Percentiles rank a stretch among this genome's conserved stretches.
phyloP scores from a whole-genome alignment of 495 filamentous ascomycete genomes.

The Penicillium psychrofluorescens region DNA sequence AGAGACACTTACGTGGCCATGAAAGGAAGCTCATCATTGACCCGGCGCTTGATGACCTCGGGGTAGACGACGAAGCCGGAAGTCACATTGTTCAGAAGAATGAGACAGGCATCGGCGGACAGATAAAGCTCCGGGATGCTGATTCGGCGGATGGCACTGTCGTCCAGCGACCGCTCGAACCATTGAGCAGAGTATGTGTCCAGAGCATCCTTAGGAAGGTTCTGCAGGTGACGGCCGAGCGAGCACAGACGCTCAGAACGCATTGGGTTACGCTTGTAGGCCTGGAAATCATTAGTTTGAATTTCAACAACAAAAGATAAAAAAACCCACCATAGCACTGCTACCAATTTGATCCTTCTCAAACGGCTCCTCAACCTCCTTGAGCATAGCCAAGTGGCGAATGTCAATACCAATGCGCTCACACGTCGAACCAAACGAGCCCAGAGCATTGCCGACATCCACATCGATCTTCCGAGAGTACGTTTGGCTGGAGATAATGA shows the following conservation, averaged over 20 bases:
- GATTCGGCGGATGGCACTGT: slow-evolving; percentile 59
- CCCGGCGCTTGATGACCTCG: slow-evolving; percentile 57
- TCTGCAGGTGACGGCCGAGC: slow-evolving; percentile 62
- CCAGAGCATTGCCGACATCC: slow-evolving; percentile 70
- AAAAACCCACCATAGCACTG: slow-evolving; percentile 40
- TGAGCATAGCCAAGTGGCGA: slow-evolving; percentile 67
- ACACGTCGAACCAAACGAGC: slow-evolving; percentile 75
- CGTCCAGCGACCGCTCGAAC: slow-evolving; percentile 60
- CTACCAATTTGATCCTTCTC: slow-evolving; percentile 57
- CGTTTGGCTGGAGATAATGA: slow-evolving; percentile 72
- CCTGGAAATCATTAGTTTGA: slow-evolving; percentile 36
- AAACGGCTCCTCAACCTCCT: slow-evolving; percentile 90
- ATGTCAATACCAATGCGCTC: slow-evolving; percentile 70
- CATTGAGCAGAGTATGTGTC: slow-evolving; percentile 81
- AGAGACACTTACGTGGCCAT: slow-evolving; percentile 60
- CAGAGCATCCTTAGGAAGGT: slow-evolving; percentile 58
- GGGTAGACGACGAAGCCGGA: slow-evolving; percentile 84
- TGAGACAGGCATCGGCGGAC: slow-evolving; percentile 71
- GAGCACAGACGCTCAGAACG: slow-evolving; percentile 76
- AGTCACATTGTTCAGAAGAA: slow-evolving; percentile 74
- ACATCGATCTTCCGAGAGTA: slow-evolving; percentile 82
- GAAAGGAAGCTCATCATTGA: slow-evolving; percentile 80
- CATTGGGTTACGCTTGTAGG: slow-evolving; percentile 92
- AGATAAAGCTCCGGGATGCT: slow-evolving; percentile 78
- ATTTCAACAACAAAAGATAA: background rate